These are phyloP conservation scores for Pseudozyma flocculosa DNA, from an alignment of 1,284 basidiomycete species.

Conservation along the genomic window DNA sequence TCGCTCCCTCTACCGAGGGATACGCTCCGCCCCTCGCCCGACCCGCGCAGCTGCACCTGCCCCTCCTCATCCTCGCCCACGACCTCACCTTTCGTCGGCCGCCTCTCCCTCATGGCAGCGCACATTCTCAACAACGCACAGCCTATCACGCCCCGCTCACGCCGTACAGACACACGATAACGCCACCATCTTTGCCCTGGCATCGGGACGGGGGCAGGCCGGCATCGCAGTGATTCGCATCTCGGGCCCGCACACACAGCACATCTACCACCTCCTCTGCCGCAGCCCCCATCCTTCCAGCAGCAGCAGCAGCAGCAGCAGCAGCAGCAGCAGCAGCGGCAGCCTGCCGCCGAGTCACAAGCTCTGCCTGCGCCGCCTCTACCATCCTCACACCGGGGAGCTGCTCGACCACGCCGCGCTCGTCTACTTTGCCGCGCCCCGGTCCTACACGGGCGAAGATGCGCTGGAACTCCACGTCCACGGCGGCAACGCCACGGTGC, in stretches of 20 bases:
- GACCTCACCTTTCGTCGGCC: no score
- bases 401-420: slow-evolving; percentile 72
- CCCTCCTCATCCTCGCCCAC: no score
- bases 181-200: slow-evolving; percentile 78
- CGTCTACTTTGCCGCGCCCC: slow-evolving; percentile 74
- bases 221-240: slow-evolving; percentile 79
- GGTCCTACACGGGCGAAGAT: slow-evolving; percentile 77
- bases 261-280: slow-evolving; percentile 68
- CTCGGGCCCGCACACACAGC: slow-evolving; percentile 70
- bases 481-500: slow-evolving; percentile 76
- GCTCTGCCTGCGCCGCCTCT: slow-evolving; percentile 69
- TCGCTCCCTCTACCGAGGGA: no score
- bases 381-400: slow-evolving; percentile 68
- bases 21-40: no score
- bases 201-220: slow-evolving; percentile 77
- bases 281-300: slow-evolving; percentile 11
- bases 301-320: not conserved
- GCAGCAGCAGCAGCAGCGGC: not conserved
- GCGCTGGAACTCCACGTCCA: slow-evolving; percentile 84
- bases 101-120: no score
- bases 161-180: no score
- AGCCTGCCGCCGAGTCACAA: slow-evolving; percentile 65
- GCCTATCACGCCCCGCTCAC: no score
- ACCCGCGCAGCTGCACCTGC: no score
- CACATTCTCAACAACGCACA: no score